phyloP scores from a whole-genome alignment of 176 grass and related monocot genomes.

The Ananas comosus region DNA sequence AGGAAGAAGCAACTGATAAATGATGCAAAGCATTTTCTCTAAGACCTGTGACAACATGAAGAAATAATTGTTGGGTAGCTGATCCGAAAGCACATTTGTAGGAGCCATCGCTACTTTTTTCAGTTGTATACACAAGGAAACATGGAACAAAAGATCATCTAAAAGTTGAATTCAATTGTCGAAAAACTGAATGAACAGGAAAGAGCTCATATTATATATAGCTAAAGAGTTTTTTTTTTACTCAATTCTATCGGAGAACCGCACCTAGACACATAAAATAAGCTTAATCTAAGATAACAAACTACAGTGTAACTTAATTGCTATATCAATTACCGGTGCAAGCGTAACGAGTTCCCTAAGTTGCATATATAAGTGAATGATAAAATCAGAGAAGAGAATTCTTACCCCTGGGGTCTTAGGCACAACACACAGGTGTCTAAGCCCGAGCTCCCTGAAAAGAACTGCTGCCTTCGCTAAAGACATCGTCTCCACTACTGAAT shows the following conservation, averaged over 20 bases:
- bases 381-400: background rate
- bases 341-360: background rate
- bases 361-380: background rate
- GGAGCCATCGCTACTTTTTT: background rate
- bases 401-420: slow-evolving; percentile 51
- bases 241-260: too few relatives aligned
- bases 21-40: too few relatives aligned
- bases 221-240: background rate
- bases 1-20: too few relatives aligned
- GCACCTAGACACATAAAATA: background rate
- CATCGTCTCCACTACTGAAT: slow-evolving; percentile 60
- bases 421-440: slow-evolving; percentile 57
- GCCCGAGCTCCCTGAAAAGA: slow-evolving; percentile 53
- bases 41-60: too few relatives aligned
- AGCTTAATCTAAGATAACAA: background rate
- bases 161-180: background rate
- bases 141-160: background rate
- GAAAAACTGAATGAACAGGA: background rate
- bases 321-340: background rate
- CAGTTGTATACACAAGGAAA: background rate
- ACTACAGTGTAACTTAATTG: background rate
- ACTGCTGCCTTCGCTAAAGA: slow-evolving; percentile 51
- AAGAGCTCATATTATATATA: background rate
- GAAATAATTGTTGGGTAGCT: too few relatives aligned
- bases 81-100: too few relatives aligned